Percentiles rank a stretch among this genome's conserved stretches.
Conservation (phyloP, 805 yeast species). For the Starmera quercuum region DNA sequence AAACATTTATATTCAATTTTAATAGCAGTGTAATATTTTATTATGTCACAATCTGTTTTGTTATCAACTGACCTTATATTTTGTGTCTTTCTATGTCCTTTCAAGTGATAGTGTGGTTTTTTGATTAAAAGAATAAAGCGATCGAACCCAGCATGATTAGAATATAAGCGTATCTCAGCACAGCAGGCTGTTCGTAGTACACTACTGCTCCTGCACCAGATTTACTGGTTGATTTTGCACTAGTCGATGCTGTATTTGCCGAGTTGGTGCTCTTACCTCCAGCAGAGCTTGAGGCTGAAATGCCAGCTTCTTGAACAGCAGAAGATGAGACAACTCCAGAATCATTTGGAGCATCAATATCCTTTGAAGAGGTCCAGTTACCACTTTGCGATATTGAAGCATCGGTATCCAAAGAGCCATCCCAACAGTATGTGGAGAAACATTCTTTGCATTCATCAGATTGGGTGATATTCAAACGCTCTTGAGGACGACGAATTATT, state of each 20-base stretch:
- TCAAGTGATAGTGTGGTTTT: too few relatives aligned
- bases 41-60: too few relatives aligned
- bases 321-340: conserved; percentile 1
- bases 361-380: not conserved
- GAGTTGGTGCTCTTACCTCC: too few relatives aligned
- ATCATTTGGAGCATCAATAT: conserved; percentile 4
- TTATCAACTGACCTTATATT: too few relatives aligned
- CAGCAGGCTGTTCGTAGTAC: not conserved
- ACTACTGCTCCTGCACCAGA: not conserved
- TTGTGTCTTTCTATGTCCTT: too few relatives aligned
- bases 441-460: conserved; percentile 63
- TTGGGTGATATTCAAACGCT: conserved; percentile 52
- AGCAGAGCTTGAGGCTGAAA: not conserved
- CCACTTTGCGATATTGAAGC: too few relatives aligned
- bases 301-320: not conserved
- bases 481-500: conserved; percentile 68
- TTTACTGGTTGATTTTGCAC: not conserved
- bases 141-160: not conserved
- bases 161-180: not conserved
- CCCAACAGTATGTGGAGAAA: conserved; percentile 72
- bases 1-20: too few relatives aligned
- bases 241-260: not conserved
- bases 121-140: not conserved
- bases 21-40: too few relatives aligned
- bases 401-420: conserved; percentile 28